Conservation (phyloP, 805 yeast genomes). For the Torulaspora gathmanii region DNA sequence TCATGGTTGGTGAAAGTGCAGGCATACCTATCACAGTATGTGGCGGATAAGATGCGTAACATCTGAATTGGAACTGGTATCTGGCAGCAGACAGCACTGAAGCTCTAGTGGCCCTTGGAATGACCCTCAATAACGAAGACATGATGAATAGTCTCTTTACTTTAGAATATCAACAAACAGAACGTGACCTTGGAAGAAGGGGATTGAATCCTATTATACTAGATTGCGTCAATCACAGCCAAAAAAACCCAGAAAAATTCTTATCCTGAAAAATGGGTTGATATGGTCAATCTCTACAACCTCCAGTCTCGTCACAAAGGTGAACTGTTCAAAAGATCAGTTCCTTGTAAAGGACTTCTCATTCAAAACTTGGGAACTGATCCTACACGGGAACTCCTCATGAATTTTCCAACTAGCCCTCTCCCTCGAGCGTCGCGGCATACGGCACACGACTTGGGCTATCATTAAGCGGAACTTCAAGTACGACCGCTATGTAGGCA, state of each 20-base stretch:
- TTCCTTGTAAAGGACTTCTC: not conserved
- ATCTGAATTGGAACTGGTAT: conserved; percentile 26
- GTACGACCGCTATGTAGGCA: conserved; percentile 1
- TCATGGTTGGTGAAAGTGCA: conserved; percentile 99
- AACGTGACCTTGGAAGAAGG: conserved; percentile 4
- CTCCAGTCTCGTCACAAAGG: not conserved
- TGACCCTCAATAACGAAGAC: conserved; percentile 31
- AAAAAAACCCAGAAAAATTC: not conserved
- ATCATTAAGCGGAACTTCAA: conserved; percentile 2
- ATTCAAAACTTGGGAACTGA: not conserved
- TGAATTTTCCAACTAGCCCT: conserved; percentile 4
- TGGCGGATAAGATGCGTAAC: conserved; percentile 56
- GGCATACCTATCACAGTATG: conserved; percentile 96
- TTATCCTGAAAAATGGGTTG: not conserved
- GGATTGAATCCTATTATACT: not conserved
- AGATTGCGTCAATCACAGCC: conserved; percentile 1
- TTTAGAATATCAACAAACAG: not conserved
- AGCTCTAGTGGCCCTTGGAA: conserved; percentile 26
- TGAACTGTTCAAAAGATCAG: not conserved
- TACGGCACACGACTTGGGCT: conserved; percentile 1
- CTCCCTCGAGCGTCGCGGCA: not conserved
- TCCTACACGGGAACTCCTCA: conserved; percentile 3
- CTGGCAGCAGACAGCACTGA: conserved; percentile 17
- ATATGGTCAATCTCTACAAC: not conserved
- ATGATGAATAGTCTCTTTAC: conserved; percentile 13